These are phyloP conservation scores for Durio zibethinus DNA, from an alignment of 345 rosid species.

Conservation along the genomic window DNA sequence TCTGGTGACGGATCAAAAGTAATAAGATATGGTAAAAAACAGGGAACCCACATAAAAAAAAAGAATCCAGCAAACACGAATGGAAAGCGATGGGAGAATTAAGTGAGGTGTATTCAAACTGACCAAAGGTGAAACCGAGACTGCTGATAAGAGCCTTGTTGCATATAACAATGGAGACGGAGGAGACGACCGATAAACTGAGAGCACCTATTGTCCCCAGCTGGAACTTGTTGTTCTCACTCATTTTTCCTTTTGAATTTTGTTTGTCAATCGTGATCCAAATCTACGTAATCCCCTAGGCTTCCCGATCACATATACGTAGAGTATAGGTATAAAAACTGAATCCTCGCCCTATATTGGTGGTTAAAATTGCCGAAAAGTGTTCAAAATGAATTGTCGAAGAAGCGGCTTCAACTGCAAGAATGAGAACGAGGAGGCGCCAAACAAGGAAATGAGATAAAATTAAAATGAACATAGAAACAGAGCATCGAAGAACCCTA, in stretches of 20 bases:
- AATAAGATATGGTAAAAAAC: background rate
- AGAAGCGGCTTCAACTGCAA: background rate
- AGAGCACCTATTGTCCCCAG: conserved; percentile 92
- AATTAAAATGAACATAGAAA: background rate
- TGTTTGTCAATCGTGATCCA: conserved; percentile 31
- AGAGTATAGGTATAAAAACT: background rate
- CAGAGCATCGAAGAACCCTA: conserved; percentile 21
- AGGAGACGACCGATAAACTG: conserved; percentile 95
- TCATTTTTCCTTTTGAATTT: conserved; percentile 46
- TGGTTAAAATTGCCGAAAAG: conserved; percentile 1
- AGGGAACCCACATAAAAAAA: background rate
- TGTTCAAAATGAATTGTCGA: background rate
- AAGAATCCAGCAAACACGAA: background rate
- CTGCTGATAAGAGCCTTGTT: conserved; percentile 98
- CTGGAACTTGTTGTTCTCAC: conserved; percentile 88
- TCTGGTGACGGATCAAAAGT: background rate
- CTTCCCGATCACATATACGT: background rate
- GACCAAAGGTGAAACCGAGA: conserved; percentile 95
- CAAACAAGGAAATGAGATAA: conserved; percentile 10
- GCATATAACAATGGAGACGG: conserved; percentile 97
- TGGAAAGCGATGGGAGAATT: background rate
- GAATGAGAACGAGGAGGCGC: background rate
- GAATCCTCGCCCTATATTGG: conserved; percentile 36
- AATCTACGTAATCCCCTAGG: conserved; percentile 33
- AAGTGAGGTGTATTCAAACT: conserved; percentile 7